A percentile compares a stretch with the other conserved stretches of the same genome.
phyloP scores from a whole-genome alignment of 441 rosid genomes.

The Brassica balearica region DNA sequence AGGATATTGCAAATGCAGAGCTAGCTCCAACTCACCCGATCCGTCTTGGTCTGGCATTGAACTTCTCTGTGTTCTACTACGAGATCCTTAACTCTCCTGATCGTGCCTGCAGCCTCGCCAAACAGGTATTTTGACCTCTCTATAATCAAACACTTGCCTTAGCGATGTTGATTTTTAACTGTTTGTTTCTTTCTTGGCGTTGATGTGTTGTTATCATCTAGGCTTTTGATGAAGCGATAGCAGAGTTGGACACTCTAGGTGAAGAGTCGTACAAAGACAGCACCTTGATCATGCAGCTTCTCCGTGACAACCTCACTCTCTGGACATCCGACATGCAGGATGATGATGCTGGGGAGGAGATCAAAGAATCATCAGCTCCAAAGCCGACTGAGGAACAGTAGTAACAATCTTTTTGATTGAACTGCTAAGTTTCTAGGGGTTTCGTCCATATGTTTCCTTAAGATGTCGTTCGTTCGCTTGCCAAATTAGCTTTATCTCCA shows the following conservation, averaged over 20 bases:
- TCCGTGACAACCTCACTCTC: constrained; percentile 76
- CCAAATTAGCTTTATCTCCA: constrained; percentile 21
- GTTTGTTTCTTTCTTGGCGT: background rate
- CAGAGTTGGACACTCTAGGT: constrained; percentile 75
- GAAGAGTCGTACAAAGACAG: constrained; percentile 85
- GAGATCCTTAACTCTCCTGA: constrained; percentile 81
- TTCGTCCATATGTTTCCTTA: constrained; percentile 50
- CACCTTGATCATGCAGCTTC: constrained; percentile 84
- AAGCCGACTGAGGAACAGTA: constrained; percentile 60
- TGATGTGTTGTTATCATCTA: constrained; percentile 16
- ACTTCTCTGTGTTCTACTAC: constrained; percentile 78
- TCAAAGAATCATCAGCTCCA: constrained; percentile 63
- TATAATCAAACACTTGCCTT: background rate
- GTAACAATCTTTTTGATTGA: constrained; percentile 43
- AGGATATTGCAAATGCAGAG: constrained; percentile 72
- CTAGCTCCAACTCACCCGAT: constrained; percentile 80
- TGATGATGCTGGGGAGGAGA: constrained; percentile 66
- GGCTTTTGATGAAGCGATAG: constrained; percentile 82
- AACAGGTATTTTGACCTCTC: constrained; percentile 52
- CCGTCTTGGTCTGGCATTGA: constrained; percentile 73
- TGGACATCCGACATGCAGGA: constrained; percentile 89
- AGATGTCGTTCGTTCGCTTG: constrained; percentile 7
- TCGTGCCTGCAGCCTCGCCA: constrained; percentile 78
- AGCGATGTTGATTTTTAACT: background rate
- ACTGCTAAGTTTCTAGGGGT: constrained; percentile 45